phyloP scores from a whole-genome alignment of 371 early-diverging fungal species.

The Mycotypha africana region DNA sequence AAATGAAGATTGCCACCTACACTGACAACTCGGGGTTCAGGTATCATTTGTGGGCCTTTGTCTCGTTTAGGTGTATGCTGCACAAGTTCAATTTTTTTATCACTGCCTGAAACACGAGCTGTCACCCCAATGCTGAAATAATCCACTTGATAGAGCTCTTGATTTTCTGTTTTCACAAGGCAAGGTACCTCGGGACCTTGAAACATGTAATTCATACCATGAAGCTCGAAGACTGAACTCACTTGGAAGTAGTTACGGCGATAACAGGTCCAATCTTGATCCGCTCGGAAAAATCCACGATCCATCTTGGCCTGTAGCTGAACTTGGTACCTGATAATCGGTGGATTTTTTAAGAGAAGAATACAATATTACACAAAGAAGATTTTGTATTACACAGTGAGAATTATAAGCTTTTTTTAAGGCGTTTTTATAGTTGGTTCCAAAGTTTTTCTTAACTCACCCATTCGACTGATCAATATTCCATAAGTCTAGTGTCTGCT shows the following conservation, averaged over 20 bases:
- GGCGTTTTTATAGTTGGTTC: background rate
- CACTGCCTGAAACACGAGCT: conserved; percentile 51
- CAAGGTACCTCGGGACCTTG: conserved; percentile 48
- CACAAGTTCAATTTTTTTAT: conserved; percentile 68
- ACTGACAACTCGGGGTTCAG: conserved; percentile 56
- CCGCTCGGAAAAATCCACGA: conserved; percentile 72
- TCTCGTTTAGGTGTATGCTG: conserved; percentile 92
- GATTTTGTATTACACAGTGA: background rate
- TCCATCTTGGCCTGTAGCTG: conserved; percentile 65
- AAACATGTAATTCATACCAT: conserved; percentile 34
- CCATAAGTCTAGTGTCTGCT: conserved; percentile 32
- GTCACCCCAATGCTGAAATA: conserved; percentile 65
- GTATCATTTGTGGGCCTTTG: conserved; percentile 79
- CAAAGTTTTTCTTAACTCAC: too few relatives aligned
- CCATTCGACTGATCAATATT: conserved; percentile 40
- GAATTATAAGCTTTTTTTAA: background rate
- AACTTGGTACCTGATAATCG: conserved; percentile 29
- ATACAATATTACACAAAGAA: conserved; percentile 4
- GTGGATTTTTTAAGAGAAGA: conserved; percentile 1
- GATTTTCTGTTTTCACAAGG: conserved; percentile 36
- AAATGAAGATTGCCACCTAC: conserved; percentile 52
- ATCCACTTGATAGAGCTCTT: conserved; percentile 30
- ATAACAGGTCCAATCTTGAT: conserved; percentile 88
- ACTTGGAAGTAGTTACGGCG: conserved; percentile 90
- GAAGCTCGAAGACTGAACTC: conserved; percentile 60